phyloP scores from a whole-genome alignment of 2,329 filamentous ascomycete species.

The Rhynchosporium graminicola region DNA sequence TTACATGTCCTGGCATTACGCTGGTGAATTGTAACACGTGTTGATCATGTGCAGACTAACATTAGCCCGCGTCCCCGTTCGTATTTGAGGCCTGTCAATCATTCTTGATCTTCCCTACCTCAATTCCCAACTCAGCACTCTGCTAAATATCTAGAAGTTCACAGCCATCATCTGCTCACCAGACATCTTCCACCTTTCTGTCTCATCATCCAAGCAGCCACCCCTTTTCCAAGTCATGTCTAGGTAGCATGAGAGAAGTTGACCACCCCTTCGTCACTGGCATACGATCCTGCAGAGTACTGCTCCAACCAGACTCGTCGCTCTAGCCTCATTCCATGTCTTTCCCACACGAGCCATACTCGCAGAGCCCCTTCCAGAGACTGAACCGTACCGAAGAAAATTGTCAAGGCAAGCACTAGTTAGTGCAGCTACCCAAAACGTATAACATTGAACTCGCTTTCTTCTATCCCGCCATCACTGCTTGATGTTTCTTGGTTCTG shows the following conservation, averaged over 20 bases:
- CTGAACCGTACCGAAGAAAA: constrained; percentile 45
- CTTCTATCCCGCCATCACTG: constrained; percentile 49
- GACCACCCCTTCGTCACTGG: not conserved
- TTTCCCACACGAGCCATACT: constrained; percentile 35
- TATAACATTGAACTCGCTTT: constrained; percentile 48
- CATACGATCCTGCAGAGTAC: not conserved
- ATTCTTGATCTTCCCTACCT: no score
- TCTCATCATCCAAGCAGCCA: no score
- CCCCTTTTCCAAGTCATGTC: no score
- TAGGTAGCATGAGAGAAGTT: no score
- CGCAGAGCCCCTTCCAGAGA: constrained; percentile 46
- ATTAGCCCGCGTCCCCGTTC: no score
- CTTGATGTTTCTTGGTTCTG: constrained; percentile 41
- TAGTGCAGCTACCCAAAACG: constrained; percentile 46
- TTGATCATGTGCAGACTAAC: no score
- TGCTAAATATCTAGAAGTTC: no score
- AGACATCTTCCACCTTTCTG: no score
- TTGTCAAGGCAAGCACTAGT: constrained; percentile 17
- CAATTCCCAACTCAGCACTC: no score
- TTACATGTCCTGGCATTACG: not conserved
- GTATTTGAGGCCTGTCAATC: no score
- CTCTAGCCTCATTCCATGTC: not conserved
- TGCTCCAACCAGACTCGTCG: not conserved
- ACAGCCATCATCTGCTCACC: no score
- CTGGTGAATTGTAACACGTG: no score